Evolutionary conservation across 768 basidiomycete species (phyloP).

Genomic region (Kwoniella bestiolae): DNA sequence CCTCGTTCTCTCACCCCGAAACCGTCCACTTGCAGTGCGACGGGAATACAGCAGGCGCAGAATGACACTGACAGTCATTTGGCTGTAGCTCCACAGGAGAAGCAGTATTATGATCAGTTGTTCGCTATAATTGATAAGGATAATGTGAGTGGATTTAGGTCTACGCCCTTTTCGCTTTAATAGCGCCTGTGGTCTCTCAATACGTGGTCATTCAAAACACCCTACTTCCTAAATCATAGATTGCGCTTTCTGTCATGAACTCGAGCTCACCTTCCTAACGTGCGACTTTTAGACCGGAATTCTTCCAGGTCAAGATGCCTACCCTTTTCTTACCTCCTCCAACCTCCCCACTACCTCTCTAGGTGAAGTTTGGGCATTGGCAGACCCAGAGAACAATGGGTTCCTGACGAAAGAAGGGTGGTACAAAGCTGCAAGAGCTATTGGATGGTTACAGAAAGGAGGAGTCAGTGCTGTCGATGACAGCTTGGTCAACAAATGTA

Average conservation of each 20-base stretch:
- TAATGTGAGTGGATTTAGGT: conserved; percentile 25
- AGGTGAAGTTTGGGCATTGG: conserved; percentile 90
- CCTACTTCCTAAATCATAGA: too few species aligned
- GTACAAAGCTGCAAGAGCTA: conserved; percentile 82
- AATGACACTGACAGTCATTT: too few species aligned
- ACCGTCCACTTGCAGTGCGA: too few species aligned
- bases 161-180: not conserved
- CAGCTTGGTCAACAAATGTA: conserved; percentile 70
- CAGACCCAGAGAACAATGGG: conserved; percentile 92
- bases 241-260: not conserved
- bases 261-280: not conserved
- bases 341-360: conserved; percentile 76
- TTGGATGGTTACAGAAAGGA: conserved; percentile 90
- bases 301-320: conserved; percentile 79
- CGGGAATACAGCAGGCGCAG: too few species aligned
- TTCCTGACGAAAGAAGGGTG: conserved; percentile 87
- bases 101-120: conserved; percentile 53
- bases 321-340: conserved; percentile 81
- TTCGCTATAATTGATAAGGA: conserved; percentile 56
- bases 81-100: conserved; percentile 50
- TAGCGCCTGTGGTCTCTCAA: not conserved
- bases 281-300: conserved; percentile 40
- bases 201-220: too few species aligned
- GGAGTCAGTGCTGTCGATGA: conserved; percentile 67
- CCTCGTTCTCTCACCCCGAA: too few species aligned